Evolutionary conservation across 768 basidiomycete genomes (phyloP).

Genomic region (Leucosporidium scottii): DNA sequence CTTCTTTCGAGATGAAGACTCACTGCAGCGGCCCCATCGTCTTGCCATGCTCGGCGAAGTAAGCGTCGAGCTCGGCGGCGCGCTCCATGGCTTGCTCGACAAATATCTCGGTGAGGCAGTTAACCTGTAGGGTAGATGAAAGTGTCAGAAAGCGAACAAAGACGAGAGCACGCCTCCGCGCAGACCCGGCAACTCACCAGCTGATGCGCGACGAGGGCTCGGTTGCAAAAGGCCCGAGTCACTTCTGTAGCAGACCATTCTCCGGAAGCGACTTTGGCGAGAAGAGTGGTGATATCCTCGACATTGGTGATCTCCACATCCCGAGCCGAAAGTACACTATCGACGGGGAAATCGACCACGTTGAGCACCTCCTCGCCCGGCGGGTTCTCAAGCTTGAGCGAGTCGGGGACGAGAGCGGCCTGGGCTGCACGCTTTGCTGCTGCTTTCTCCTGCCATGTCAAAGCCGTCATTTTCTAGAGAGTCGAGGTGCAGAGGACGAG

Average conservation of each 20-base stretch:
- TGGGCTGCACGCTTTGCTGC: not conserved
- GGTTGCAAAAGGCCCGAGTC: conserved; percentile 42
- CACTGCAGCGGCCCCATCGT: conserved; percentile 55
- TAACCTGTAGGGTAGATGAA: conserved; percentile 50
- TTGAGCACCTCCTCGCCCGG: conserved; percentile 33
- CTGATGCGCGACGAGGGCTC: not conserved
- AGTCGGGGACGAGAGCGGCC: not conserved
- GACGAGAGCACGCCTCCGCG: not conserved
- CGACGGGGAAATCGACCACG: conserved; percentile 52
- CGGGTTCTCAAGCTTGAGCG: not conserved
- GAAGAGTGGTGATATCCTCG: conserved; percentile 46
- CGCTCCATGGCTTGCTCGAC: conserved; percentile 62
- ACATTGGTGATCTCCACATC: conserved; percentile 59
- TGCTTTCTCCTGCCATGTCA: not conserved
- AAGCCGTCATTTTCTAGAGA: no score
- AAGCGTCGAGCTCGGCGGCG: conserved; percentile 62
- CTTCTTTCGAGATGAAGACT: no score
- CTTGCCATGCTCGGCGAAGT: conserved; percentile 56
- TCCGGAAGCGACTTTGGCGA: conserved; percentile 52
- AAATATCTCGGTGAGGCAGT: conserved; percentile 75
- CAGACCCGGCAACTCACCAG: not conserved
- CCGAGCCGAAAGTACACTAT: conserved; percentile 51
- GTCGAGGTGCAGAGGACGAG: no score
- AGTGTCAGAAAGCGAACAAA: no score
- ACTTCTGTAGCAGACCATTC: conserved; percentile 50